Conservation (phyloP, 495 filamentous ascomycete genomes). For the Aspergillus diversus region DNA sequence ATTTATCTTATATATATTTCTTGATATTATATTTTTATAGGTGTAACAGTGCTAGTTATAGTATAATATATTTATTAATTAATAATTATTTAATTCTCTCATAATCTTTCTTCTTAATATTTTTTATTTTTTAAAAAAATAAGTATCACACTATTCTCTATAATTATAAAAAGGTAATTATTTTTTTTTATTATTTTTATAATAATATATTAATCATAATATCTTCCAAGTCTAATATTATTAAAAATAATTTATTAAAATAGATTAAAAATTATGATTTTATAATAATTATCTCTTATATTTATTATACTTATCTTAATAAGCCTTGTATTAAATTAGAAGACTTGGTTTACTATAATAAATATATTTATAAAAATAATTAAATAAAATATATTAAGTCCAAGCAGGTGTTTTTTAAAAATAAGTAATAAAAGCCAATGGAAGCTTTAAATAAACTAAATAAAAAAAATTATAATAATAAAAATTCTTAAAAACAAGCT, state of each 20-base stretch:
- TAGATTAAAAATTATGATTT: background rate
- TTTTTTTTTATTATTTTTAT: background rate
- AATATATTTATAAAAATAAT: background rate
- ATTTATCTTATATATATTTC: too few species aligned
- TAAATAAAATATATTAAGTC: background rate
- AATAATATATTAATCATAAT: background rate
- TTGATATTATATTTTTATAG: background rate
- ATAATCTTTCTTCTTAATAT: background rate
- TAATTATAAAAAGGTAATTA: background rate
- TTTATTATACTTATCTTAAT: too few species aligned
- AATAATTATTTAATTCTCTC: background rate
- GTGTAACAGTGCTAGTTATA: background rate
- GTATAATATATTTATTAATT: background rate
- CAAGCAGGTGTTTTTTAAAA: too few species aligned
- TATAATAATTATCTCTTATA: background rate
- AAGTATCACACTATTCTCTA: background rate
- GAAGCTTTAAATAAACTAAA: too few species aligned
- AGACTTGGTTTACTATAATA: background rate
- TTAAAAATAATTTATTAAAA: background rate
- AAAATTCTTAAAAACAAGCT: background rate
- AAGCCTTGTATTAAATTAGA: background rate
- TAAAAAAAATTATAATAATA: too few species aligned
- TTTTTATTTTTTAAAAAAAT: slow-evolving; percentile 4
- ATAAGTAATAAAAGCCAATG: too few species aligned
- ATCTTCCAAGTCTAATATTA: background rate